Evolutionary conservation across 2,329 filamentous ascomycete genomes (phyloP), one percentile per base, ranked within the genome.

Genomic region (Ploettnerulaceae sp.): DNA sequence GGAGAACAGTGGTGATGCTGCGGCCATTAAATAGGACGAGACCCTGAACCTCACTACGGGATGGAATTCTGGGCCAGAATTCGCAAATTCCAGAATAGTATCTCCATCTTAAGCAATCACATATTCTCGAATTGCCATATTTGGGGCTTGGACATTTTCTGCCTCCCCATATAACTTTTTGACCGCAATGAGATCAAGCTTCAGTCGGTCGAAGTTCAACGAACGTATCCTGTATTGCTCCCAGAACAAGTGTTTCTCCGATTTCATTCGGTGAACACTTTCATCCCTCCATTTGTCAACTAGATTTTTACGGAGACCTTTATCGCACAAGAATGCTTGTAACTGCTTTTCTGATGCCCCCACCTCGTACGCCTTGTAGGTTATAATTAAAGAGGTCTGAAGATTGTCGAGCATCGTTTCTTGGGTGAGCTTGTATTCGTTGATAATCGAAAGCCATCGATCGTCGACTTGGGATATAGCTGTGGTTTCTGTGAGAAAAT

Each of bases 1-100:
- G 0, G 69, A 68, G 50, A 78, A 78, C 3, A 77, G 66, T 5
- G 73, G 71, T 9, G 75, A 77, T 0, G 70, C 70, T 58, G 76
- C 71, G 3, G 71, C 67, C 11, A 77, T 60, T 59, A 74, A 67
- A 51, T 71, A 66, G 1, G 73, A 76, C 0, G 72, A 75, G 5
- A 78, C 73, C 5, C 73, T 67, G 44, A 77, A 78, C 5, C 73
- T 67, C 8, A 73, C 54, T 1, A 70, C 67, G 0, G 72, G 71
- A 37, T 60, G 45, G 8, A 48, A 50, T 29, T 69, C 66, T 6
- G 61, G 59, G 1, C 57, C 61, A 0, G 61, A 55, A 49, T 76
- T 75, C 44, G 69, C 65, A 50, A 77, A 78, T 49, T 77, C 75
- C 24, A 78, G 65, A 20, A 78, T 67, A 2, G 67, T 67, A 49